Evolutionary conservation across 768 basidiomycete species (phyloP).

Genomic region (Pholiota molesta): DNA sequence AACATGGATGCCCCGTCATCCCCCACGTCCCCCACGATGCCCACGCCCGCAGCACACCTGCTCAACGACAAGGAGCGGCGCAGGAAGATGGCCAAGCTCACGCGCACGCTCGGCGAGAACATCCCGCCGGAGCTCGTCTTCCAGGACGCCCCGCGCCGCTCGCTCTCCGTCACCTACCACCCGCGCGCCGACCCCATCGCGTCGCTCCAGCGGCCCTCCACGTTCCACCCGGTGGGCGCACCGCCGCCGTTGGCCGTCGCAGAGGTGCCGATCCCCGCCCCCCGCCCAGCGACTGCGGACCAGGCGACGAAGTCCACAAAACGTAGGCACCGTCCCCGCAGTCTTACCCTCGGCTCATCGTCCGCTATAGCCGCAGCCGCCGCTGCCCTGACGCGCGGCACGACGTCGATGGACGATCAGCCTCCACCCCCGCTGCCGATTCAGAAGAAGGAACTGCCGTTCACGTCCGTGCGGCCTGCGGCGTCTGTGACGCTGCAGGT

Average conservation of each 20-base stretch:
- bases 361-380: conserved; percentile 22
- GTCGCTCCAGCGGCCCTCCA: background rate
- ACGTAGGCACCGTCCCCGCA: conserved; percentile 20
- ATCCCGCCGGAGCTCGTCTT: conserved; percentile 60
- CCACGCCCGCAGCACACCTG: background rate
- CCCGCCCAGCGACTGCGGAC: background rate
- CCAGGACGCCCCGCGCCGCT: conserved; percentile 12
- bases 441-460: conserved; percentile 3
- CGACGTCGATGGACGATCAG: conserved; percentile 3
- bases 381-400: conserved; percentile 6
- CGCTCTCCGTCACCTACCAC: background rate
- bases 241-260: background rate
- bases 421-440: background rate
- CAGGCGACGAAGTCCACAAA: conserved; percentile 1
- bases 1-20: conserved; percentile 7
- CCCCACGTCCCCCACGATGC: conserved; percentile 7
- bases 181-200: background rate
- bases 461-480: background rate
- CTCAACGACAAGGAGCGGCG: conserved; percentile 35
- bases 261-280: background rate
- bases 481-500: background rate
- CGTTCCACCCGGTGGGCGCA: background rate
- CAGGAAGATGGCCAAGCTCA: conserved; percentile 59
- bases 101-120: conserved; percentile 60
- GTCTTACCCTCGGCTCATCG: conserved; percentile 21